Evolutionary conservation across 2,329 filamentous ascomycete genomes (phyloP).

Genomic region (Talaromyces sp.): DNA sequence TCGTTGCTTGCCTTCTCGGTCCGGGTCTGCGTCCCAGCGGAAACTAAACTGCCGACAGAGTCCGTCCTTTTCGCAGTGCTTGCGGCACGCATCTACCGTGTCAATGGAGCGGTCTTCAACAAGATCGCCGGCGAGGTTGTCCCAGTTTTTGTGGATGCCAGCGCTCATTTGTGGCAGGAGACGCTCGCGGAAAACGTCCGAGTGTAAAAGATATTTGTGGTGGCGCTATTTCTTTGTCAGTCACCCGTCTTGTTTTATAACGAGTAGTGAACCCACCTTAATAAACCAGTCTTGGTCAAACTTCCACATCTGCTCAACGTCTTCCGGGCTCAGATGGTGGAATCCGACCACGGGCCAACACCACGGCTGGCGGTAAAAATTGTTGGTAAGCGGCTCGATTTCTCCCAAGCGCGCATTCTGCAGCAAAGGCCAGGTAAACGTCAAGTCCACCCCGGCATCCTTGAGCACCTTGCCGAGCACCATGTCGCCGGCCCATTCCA

Average conservation of each 20-base stretch:
- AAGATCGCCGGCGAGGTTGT: slow-evolving; percentile 25
- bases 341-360: slow-evolving; percentile 47
- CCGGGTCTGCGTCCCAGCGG: slow-evolving; percentile 19
- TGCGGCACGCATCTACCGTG: slow-evolving; percentile 26
- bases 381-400: slow-evolving; percentile 37
- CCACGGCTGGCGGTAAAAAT: slow-evolving; percentile 41
- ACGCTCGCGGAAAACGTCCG: slow-evolving; percentile 33
- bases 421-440: slow-evolving; percentile 45
- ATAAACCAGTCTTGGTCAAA: slow-evolving; percentile 52
- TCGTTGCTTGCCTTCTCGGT: neutral
- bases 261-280: slow-evolving; percentile 45
- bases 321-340: slow-evolving; percentile 42
- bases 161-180: slow-evolving; percentile 27
- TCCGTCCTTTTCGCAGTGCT: slow-evolving; percentile 20
- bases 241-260: no score
- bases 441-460: slow-evolving; percentile 42
- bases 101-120: slow-evolving; percentile 23
- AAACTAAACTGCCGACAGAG: slow-evolving; percentile 26
- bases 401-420: slow-evolving; percentile 39
- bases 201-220: slow-evolving; percentile 26
- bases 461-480: slow-evolving; percentile 44
- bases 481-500: slow-evolving; percentile 47
- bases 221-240: slow-evolving; percentile 14
- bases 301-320: slow-evolving; percentile 40
- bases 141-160: slow-evolving; percentile 25